These are phyloP conservation scores for Penicillium sp. DNA, from an alignment of 2,329 filamentous ascomycete genomes.

Conservation along the genomic window DNA sequence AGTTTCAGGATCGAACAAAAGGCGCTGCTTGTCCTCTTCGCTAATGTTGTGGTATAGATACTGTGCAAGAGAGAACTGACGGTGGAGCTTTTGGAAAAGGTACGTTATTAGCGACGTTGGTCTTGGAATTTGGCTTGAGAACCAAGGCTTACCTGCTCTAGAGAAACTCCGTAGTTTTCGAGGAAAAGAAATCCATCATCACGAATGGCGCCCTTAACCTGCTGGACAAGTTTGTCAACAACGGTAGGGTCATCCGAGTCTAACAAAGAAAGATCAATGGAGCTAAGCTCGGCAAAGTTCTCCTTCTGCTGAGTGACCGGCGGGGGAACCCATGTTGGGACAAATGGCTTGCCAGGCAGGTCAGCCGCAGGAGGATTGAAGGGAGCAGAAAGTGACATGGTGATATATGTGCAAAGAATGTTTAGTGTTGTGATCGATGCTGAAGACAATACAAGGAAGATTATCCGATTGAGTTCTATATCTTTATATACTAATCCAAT, in stretches of 20 bases:
- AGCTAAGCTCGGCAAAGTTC: constrained; percentile 46
- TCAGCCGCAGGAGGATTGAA: constrained; percentile 45
- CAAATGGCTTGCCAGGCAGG: constrained; percentile 43
- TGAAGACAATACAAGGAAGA: neutral
- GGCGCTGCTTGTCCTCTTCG: constrained; percentile 51
- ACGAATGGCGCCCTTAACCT: constrained; percentile 46
- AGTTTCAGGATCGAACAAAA: constrained; percentile 50
- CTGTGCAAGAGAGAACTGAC: constrained; percentile 53
- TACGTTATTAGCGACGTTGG: neutral
- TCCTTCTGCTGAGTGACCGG: constrained; percentile 48
- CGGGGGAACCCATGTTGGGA: constrained; percentile 48
- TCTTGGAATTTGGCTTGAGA: neutral
- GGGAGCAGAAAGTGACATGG: constrained; percentile 34
- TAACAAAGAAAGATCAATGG: constrained; percentile 48
- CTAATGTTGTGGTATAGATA: constrained; percentile 53
- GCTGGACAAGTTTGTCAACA: constrained; percentile 46
- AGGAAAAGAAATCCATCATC: constrained; percentile 51
- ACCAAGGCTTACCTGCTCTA: constrained; percentile 39
- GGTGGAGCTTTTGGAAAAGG: constrained; percentile 39
- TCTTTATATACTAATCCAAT: constrained; percentile 1
- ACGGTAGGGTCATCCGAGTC: constrained; percentile 46
- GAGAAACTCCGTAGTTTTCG: constrained; percentile 52
- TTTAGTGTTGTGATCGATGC: neutral
- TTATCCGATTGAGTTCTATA: constrained; percentile 2
- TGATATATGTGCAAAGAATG: neutral